Base-by-base conservation (phyloP, 352 stramenopile species). In the Pythium coloratum region DNA sequence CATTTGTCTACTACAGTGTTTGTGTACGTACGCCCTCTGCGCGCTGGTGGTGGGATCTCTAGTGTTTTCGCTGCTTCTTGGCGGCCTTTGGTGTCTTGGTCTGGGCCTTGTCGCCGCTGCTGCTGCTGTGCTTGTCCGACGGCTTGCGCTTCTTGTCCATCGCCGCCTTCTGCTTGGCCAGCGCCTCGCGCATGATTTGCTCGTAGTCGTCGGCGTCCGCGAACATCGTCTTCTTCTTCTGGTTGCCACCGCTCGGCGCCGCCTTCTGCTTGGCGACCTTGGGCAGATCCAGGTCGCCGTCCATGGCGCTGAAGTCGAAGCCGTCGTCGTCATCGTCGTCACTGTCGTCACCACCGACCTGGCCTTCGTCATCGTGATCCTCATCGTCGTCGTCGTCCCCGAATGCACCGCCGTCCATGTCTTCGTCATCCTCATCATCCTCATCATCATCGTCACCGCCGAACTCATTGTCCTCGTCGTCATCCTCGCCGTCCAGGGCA, bases 161-260 rank as follows among this genome's bases (percentile, higher is more conserved):
- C 51, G 51, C 58, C 49, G 76, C 64, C 20, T 82, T 68, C 57
- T 89, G 81, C 58, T 90, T 84, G n/a, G 73, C 73, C 59, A 89
- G 73, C 30, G 84, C 82, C 10, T 91, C 72, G 47, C 77, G 74
- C 59, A 92, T 79, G 69, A 92, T 86, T 68, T 71, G 58, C 12
- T 90, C 84, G 68, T 92, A 92, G 70, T 92, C 82, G 61, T 92
- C 86, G 34, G 86, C 84, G 28, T 76, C 81, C n/a, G 81, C 84
- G 59, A 94, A 94, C 68, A 84, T 74, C 34, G 79, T 76, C 60
- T 91, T 91, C 24, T 85, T 81, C 72, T 91, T 91, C 42, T 20
- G 16, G 18, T 14, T 7, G 12, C 72, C 66, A 5, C 66, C 69
- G 0, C 67, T 64, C 59, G 78, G 77, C 10, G 76, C 75, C n/a